Conservation (phyloP, 306 rosid genomes). For the Cucumis sativus region Cucumber_9930_V3 NC_026657.2:12029501-12030000, state of each 20-base stretch:
- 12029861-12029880: background rate
- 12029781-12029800: background rate
- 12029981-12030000: too few species aligned
- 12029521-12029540: background rate
- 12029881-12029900: background rate
- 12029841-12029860: background rate
- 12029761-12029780: background rate
- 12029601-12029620: background rate
- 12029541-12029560: background rate
- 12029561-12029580: background rate
- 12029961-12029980: background rate
- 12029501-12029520: background rate
- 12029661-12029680: background rate
- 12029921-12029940: background rate
- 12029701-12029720: background rate
- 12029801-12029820: background rate
- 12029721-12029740: background rate
- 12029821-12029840: background rate
- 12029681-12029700: background rate
- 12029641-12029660: background rate
- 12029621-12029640: background rate
- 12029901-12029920: background rate
- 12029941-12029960: background rate
- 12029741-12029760: background rate
- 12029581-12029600: background rate